These are phyloP conservation scores for Colletotrichum acutatum DNA, from an alignment of 2,329 filamentous ascomycete genomes.

Conservation along the genomic window DNA sequence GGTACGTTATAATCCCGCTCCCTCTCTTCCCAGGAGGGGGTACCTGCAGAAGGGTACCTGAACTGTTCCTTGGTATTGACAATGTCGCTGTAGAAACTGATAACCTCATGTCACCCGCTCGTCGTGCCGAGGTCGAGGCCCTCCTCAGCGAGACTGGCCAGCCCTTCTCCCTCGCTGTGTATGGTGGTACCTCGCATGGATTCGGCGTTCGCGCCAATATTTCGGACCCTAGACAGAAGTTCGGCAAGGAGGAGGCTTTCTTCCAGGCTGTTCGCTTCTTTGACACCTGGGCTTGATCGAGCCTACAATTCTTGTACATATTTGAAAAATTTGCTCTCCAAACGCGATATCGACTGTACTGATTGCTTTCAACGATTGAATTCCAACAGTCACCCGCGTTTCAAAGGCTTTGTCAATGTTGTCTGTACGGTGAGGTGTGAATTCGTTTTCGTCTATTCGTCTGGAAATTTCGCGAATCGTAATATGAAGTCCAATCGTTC, in stretches of 20 bases:
- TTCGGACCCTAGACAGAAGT: conserved; percentile 63
- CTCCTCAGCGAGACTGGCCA: conserved; percentile 63
- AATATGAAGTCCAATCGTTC: too few relatives aligned
- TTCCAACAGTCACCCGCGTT: not conserved
- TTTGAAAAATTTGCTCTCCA: not conserved
- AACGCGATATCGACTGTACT: not conserved
- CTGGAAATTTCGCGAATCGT: not conserved
- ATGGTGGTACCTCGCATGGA: conserved; percentile 75
- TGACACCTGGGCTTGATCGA: conserved; percentile 56
- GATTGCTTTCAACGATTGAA: not conserved
- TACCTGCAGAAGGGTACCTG: not conserved
- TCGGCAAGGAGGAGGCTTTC: conserved; percentile 83
- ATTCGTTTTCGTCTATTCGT: not conserved
- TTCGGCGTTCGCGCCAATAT: conserved; percentile 77
- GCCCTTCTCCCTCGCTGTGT: conserved; percentile 77
- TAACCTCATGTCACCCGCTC: conserved; percentile 64
- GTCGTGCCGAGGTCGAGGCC: conserved; percentile 66
- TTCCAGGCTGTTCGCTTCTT: conserved; percentile 82
- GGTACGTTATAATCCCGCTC: conserved; percentile 49
- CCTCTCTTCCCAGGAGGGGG: not conserved
- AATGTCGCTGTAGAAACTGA: conserved; percentile 61
- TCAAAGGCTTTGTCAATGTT: not conserved
- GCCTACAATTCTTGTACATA: not conserved
- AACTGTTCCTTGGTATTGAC: conserved; percentile 11
- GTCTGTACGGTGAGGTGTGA: not conserved